Percentiles rank a stretch among this genome's conserved stretches.
Conservation (phyloP, 345 rosid genomes). For the Heritiera littoralis region DNA sequence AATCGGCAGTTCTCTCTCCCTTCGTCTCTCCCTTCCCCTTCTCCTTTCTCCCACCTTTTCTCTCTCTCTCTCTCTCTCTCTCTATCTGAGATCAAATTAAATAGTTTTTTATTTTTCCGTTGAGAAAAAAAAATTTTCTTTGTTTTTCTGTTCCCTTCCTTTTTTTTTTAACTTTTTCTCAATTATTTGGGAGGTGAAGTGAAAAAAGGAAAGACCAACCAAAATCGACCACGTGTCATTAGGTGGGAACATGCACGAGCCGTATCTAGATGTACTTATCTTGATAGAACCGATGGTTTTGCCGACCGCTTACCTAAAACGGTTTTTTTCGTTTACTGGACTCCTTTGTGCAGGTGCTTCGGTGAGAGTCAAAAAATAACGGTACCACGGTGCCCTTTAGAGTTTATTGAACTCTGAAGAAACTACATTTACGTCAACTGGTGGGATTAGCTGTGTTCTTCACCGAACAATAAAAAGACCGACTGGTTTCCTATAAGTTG, state of each 20-base stretch:
- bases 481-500: background rate
- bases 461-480: background rate
- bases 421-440: background rate
- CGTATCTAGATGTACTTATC: constrained; percentile 20
- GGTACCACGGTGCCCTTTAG: constrained; percentile 14
- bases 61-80: too few relatives aligned
- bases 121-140: background rate
- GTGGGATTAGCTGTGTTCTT: background rate
- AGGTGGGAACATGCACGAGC: background rate
- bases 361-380: background rate
- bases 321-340: constrained; percentile 25
- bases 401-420: background rate
- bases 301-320: constrained; percentile 37
- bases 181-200: constrained; percentile 14
- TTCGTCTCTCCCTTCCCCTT: constrained; percentile 4
- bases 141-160: background rate
- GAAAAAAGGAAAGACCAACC: constrained; percentile 17
- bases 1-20: background rate
- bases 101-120: constrained; percentile 25
- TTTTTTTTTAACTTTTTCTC: background rate
- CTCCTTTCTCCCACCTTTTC: background rate
- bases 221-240: constrained; percentile 30
- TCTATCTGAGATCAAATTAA: constrained; percentile 21
- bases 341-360: constrained; percentile 15
- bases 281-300: constrained; percentile 26